These are phyloP conservation scores for Xylariaceae sp. DNA, from an alignment of 2,329 filamentous ascomycete genomes.

Conservation along the genomic window DNA sequence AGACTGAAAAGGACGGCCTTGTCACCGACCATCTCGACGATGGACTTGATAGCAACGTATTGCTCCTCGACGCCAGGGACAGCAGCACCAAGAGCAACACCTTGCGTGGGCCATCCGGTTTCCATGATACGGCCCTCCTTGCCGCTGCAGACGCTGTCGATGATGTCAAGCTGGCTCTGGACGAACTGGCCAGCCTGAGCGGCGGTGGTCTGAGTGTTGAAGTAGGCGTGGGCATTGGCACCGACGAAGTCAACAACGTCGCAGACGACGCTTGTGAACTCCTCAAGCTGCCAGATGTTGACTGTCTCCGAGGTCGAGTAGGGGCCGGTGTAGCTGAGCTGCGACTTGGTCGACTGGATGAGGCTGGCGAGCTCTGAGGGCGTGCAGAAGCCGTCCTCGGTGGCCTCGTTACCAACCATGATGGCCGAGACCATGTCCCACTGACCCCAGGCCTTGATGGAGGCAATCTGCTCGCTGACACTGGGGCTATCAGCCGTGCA, in stretches of 20 bases:
- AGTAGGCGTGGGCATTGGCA: conserved; percentile 91
- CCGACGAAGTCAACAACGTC: conserved; percentile 70
- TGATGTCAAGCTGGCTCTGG: conserved; percentile 64
- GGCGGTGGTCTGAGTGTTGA: conserved; percentile 68
- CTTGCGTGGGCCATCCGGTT: conserved; percentile 79
- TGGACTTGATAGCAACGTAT: conserved; percentile 65
- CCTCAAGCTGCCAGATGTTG: conserved; percentile 65
- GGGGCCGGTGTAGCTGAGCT: conserved; percentile 69
- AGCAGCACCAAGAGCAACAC: conserved; percentile 67
- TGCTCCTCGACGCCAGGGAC: conserved; percentile 66
- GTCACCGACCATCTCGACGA: conserved; percentile 61
- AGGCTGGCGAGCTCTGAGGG: conserved; percentile 64
- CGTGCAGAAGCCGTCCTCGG: conserved; percentile 69
- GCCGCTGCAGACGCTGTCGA: conserved; percentile 64
- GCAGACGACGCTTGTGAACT: conserved; percentile 62
- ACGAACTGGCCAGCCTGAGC: conserved; percentile 72
- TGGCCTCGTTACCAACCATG: conserved; percentile 86
- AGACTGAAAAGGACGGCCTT: conserved; percentile 79
- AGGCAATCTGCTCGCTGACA: conserved; percentile 68
- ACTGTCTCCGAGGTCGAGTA: conserved; percentile 86
- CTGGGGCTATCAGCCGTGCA: conserved; percentile 55
- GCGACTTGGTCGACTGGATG: conserved; percentile 61
- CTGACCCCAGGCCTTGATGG: conserved; percentile 67
- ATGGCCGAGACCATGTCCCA: conserved; percentile 76
- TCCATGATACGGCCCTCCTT: conserved; percentile 79